Evolutionary conservation across 352 stramenopile genomes (phyloP).

Genomic region (Aphanomyces astaci): DNA sequence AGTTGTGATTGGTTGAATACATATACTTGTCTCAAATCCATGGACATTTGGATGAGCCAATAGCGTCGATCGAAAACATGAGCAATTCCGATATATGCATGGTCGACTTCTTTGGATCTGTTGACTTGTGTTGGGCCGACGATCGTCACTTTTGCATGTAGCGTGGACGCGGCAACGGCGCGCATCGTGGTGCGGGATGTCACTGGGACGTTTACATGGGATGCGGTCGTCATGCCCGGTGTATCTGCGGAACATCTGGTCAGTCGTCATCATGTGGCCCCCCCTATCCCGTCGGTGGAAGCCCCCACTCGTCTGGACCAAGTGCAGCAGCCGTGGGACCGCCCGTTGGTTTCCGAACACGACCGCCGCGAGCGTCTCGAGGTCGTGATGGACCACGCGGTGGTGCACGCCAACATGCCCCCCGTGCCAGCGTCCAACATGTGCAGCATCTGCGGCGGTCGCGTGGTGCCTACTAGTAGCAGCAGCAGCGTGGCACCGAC

Average conservation of each 20-base stretch:
- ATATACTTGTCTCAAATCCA: too few species aligned
- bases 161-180: conserved; percentile 40
- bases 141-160: too few species aligned
- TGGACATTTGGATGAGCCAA: too few species aligned
- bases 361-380: conserved; percentile 11
- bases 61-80: too few species aligned
- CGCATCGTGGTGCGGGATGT: conserved; percentile 78
- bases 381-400: conserved; percentile 18
- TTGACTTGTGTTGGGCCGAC: too few species aligned
- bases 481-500: neutral
- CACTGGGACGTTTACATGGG: conserved; percentile 80
- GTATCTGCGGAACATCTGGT: too few species aligned
- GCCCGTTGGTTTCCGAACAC: neutral
- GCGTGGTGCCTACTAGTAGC: too few species aligned
- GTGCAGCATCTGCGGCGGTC: conserved; percentile 18
- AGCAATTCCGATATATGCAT: too few species aligned
- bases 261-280: too few species aligned
- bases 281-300: neutral
- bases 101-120: too few species aligned
- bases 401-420: conserved; percentile 7
- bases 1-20: too few species aligned
- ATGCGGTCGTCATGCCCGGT: conserved; percentile 43
- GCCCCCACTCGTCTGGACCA: neutral
- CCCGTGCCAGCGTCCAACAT: conserved; percentile 11
- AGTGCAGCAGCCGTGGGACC: neutral